phyloP scores from a whole-genome alignment of 495 filamentous ascomycete species.

The Neurospora discreta region DNA sequence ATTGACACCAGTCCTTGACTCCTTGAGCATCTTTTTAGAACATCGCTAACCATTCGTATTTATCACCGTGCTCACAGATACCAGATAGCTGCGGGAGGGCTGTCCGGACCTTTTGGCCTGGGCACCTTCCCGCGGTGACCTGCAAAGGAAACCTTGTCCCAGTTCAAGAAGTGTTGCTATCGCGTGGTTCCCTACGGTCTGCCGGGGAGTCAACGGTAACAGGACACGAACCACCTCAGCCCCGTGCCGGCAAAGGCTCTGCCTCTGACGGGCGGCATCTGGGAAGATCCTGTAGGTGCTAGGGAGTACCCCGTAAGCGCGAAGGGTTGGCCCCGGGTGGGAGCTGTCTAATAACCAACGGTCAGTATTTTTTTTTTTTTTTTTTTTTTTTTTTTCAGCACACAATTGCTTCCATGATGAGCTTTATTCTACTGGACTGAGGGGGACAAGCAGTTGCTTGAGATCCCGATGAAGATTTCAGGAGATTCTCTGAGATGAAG shows the following conservation, averaged over 20 bases:
- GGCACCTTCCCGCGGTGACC: background rate
- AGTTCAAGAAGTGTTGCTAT: background rate
- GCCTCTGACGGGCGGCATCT: no score
- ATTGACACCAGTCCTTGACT: background rate
- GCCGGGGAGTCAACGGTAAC: background rate
- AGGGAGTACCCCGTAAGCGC: no score
- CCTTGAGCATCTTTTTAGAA: background rate
- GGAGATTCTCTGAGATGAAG: background rate
- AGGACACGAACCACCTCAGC: background rate
- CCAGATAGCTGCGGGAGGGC: background rate
- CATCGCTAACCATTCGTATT: background rate
- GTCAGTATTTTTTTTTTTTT: background rate
- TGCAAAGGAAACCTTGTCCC: background rate
- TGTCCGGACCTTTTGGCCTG: background rate
- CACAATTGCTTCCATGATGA: background rate
- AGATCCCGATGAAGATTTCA: background rate
- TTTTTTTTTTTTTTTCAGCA: background rate
- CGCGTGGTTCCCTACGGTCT: background rate
- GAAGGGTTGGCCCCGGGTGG: background rate
- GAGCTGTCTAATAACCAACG: background rate
- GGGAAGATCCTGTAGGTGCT: no score
- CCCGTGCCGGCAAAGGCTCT: background rate
- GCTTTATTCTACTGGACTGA: background rate
- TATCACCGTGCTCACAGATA: background rate
- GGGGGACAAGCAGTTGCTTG: background rate